Percentiles rank a stretch among this genome's conserved stretches.
These are phyloP conservation scores for Fusarium tupiense DNA, from an alignment of 2,329 filamentous ascomycete species.

Conservation along the genomic window DNA sequence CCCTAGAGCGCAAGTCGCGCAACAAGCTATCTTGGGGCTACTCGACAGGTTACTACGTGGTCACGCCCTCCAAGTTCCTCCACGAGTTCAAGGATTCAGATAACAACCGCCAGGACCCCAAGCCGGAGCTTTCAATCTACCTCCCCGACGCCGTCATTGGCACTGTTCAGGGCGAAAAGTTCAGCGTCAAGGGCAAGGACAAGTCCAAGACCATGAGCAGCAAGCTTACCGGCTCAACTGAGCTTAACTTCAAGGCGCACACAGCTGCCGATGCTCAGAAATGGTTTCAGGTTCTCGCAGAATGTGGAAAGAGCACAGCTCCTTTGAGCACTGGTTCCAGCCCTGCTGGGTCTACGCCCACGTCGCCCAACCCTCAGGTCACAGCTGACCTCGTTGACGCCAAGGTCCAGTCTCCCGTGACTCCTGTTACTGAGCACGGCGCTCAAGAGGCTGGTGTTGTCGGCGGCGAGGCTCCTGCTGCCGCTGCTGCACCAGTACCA, in stretches of 20 bases:
- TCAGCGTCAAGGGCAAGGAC: slow-evolving; percentile 96
- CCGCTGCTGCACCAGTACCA: slow-evolving; percentile 5
- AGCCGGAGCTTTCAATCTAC: slow-evolving; percentile 89
- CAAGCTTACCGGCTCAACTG: slow-evolving; percentile 81
- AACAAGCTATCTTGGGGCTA: slow-evolving; percentile 83
- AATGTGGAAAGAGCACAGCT: slow-evolving; percentile 64
- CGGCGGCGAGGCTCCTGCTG: slow-evolving; percentile 37
- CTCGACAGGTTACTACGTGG: slow-evolving; percentile 85
- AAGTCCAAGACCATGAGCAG: slow-evolving; percentile 81
- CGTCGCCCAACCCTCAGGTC: slow-evolving; percentile 40
- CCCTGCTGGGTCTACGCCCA: slow-evolving; percentile 43
- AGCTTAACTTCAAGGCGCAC: slow-evolving; percentile 89
- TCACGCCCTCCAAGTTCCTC: slow-evolving; percentile 86
- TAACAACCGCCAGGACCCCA: slow-evolving; percentile 73
- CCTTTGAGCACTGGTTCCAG: slow-evolving; percentile 40
- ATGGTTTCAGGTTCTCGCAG: slow-evolving; percentile 81
- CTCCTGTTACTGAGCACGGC: slow-evolving; percentile 45
- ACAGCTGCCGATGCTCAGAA: slow-evolving; percentile 81
- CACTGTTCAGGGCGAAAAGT: slow-evolving; percentile 78
- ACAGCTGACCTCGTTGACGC: slow-evolving; percentile 25
- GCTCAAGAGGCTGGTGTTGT: slow-evolving; percentile 61
- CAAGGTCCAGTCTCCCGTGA: slow-evolving; percentile 30
- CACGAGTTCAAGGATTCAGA: slow-evolving; percentile 98
- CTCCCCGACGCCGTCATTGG: slow-evolving; percentile 90
- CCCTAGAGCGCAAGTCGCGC: slow-evolving; percentile 88